Evolutionary conservation across 169 alveolate species (phyloP), one percentile per base, ranked within the genome.

Genomic region (Fabrea salina): DNA sequence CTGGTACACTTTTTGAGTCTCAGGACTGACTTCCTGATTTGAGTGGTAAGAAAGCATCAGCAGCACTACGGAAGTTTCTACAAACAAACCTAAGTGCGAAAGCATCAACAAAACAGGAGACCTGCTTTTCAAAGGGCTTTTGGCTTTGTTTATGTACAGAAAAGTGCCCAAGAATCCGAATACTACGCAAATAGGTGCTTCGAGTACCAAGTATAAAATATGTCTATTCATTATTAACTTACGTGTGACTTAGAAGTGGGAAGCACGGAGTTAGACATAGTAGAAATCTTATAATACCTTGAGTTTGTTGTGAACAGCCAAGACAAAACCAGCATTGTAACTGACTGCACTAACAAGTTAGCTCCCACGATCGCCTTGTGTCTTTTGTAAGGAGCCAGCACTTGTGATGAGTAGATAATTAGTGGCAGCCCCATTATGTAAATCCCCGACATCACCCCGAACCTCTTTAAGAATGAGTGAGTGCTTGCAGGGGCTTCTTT

Each of bases 281-380:
- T 32, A 0, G 78, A 68, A 32, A 68, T 19, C 67, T 68, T 68
- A 30, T 68, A 68, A 68, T n/a, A 44, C 41, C 44, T 35, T 8
- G n/a, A 25, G 40, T 68, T 68, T 11, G 43, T 47, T n/a, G 64
- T 68, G 44, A 68, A 68, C 1, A 68, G 33, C 67, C 49, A 61
- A 7, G 53, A 33, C n/a, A 61, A 30, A 16, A 61, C 11, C 16
- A 61, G 32, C 74, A 61, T 61, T n/a, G 74, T 30, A 27, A 61
- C 16, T 32, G 54, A 47, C 25, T 61, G 51, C 2, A 61, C 44
- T 27, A 61, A 33, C 22, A 61, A n/a, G 25, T 61, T 61, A 27
- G 41, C 32, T 7, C 74, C 74, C n/a, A 27, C 22, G 25, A 61
- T 61, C 32, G 39, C 32, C 49, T 61, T 61, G 19, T 61, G 74